phyloP scores from a whole-genome alignment of 139 green algal genomes.

The Picochlorum sp. region DNA sequence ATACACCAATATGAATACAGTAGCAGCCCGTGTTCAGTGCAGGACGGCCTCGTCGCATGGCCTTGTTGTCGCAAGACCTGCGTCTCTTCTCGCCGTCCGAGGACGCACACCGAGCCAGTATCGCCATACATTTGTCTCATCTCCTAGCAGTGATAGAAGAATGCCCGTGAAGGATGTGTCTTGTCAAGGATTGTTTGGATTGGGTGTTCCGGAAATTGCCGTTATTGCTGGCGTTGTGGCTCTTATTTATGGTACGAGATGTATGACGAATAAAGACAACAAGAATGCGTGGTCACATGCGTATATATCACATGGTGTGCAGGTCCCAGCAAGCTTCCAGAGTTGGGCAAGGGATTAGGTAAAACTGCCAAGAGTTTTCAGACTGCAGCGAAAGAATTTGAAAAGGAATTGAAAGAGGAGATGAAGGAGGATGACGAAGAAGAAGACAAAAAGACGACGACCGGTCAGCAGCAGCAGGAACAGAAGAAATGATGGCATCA shows the following conservation, averaged over 20 bases:
- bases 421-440: background rate
- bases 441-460: background rate
- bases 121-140: too few relatives aligned
- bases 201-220: conserved; percentile 74
- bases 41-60: too few relatives aligned
- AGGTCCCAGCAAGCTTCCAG: conserved; percentile 84
- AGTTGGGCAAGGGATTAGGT: conserved; percentile 83
- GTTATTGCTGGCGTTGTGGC: conserved; percentile 79
- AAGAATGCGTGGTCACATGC: too few relatives aligned
- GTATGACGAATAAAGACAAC: background rate
- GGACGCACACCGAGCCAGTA: too few relatives aligned
- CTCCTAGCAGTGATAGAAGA: too few relatives aligned
- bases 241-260: conserved; percentile 64
- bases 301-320: conserved; percentile 21
- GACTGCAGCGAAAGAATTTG: conserved; percentile 53
- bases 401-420: conserved; percentile 27
- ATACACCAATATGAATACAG: too few relatives aligned
- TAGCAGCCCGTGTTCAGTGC: too few relatives aligned
- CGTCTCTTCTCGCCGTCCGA: too few relatives aligned
- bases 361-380: conserved; percentile 93
- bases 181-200: conserved; percentile 64
- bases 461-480: background rate
- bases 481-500: background rate
- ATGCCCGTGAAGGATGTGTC: conserved; percentile 14
- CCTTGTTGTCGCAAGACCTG: too few relatives aligned